Evolutionary conservation across 2,329 filamentous ascomycete genomes (phyloP), one percentile per base, ranked within the genome.

Genomic region (Pyrenochaeta sp.): DNA sequence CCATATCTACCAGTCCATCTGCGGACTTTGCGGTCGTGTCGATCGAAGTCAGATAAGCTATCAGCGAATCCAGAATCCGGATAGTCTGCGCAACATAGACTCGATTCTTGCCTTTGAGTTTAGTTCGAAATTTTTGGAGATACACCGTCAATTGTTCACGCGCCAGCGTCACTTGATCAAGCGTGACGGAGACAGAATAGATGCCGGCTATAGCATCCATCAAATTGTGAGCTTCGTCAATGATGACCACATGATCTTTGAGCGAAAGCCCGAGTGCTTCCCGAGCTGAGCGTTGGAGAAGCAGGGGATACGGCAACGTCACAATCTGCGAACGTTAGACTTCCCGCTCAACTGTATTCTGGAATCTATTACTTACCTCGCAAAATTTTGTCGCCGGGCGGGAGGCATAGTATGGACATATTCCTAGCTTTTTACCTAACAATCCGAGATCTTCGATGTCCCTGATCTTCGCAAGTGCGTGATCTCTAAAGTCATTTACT

Each of bases 341-440:
- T 3, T 32, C 19, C 15, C 14, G 19, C 7, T 11, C 27, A 6
- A 20, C 5, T 1, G 2, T 13, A 18, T 23, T 3, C 1, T 4
- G 7, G 17, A 2, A 13, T 19, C 20, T 13, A 8, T 6, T 7
- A 44, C 72, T 55, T 51, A 82, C 81, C 70, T 96, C 92, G 27
- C 90, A 88, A 7, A 87, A 82, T 13, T 86, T 84, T n/a, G 96
- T 86, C 0, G 89, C 88, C 3, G 88, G 81, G 35, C 94, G 82
- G 0, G 93, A 93, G n/a, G 93, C 92, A 71, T 99, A 99, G 69
- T 99, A 99, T 0, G 94, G 93, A 65, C 94, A 99, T 4, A 97
- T 82, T 0, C 86, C 83, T 21, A 96, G 77, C 35, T 86, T 82
- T 60, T 86, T 89, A 3, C 94, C 94, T 1, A 97, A 76, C 10